These are phyloP conservation scores for Pyrenophora tritici-repentis DNA, from an alignment of 2,329 filamentous ascomycete species.

Conservation along the genomic window DNA sequence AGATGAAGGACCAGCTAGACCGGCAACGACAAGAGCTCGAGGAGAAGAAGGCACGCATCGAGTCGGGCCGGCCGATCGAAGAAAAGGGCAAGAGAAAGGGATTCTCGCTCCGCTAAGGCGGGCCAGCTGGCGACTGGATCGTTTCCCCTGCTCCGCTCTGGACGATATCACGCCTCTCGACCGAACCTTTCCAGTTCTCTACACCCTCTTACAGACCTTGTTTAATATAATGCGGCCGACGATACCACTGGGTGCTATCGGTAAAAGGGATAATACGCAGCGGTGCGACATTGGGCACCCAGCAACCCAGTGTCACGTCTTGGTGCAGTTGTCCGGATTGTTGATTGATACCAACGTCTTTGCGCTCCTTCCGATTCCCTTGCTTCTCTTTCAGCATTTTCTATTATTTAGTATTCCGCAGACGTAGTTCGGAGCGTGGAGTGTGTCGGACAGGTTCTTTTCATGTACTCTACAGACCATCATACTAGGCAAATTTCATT, in stretches of 20 bases:
- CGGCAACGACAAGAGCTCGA: constrained; percentile 93
- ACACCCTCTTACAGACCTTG: constrained; percentile 47
- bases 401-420: constrained; percentile 47
- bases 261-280: constrained; percentile 45
- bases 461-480: constrained; percentile 51
- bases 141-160: constrained; percentile 18
- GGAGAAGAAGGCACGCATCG: constrained; percentile 95
- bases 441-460: constrained; percentile 41
- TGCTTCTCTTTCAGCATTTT: constrained; percentile 39
- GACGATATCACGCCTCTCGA: constrained; percentile 35
- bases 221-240: constrained; percentile 49
- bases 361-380: constrained; percentile 47
- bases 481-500: constrained; percentile 49
- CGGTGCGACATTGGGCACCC: constrained; percentile 36
- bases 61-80: constrained; percentile 93
- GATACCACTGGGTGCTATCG: constrained; percentile 50
- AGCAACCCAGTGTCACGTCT: constrained; percentile 41
- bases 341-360: constrained; percentile 53
- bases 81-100: constrained; percentile 99
- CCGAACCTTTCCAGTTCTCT: constrained; percentile 42
- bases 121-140: constrained; percentile 14
- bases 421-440: constrained; percentile 41
- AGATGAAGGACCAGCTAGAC: constrained; percentile 99
- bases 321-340: constrained; percentile 48
- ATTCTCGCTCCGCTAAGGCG: constrained; percentile 87